Evolutionary conservation across 352 stramenopile genomes (phyloP).

Genomic region (Blastocystis sp.): DNA sequence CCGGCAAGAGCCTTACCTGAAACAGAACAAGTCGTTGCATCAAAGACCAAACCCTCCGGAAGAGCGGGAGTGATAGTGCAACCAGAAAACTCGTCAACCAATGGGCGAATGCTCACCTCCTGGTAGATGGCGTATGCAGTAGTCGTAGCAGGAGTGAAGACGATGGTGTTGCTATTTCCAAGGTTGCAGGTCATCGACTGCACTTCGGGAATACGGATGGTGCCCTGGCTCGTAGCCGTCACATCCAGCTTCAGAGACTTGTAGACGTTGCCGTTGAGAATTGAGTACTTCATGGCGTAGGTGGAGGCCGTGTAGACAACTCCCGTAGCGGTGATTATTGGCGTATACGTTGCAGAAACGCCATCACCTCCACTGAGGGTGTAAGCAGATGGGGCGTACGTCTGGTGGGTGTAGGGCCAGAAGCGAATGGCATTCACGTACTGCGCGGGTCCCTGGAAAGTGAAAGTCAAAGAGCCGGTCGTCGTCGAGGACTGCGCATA

Average conservation of each 20-base stretch:
- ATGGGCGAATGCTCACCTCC: neutral
- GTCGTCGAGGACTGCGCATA: neutral
- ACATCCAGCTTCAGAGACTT: neutral
- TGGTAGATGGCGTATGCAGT: neutral
- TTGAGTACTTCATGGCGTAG: neutral
- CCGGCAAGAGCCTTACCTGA: slow-evolving; percentile 2
- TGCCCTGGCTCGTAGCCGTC: neutral
- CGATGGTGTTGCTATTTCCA: neutral
- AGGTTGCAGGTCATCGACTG: neutral
- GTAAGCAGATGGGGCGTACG: neutral
- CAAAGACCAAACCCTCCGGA: slow-evolving; percentile 44
- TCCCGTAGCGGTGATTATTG: neutral
- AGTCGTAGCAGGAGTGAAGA: neutral
- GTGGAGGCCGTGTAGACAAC: neutral
- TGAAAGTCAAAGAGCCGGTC: neutral
- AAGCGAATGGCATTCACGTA: neutral
- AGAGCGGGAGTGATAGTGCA: slow-evolving; percentile 30
- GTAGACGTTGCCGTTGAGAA: neutral
- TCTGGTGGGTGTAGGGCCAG: neutral
- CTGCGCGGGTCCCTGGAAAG: neutral
- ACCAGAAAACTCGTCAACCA: neutral
- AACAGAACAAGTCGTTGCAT: slow-evolving; percentile 4
- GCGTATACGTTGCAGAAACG: neutral
- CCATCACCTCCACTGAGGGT: neutral
- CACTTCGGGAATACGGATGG: neutral